Evolutionary conservation across 495 filamentous ascomycete species (phyloP), one percentile per base, ranked within the genome.

Genomic region (Xylaria sp.): DNA sequence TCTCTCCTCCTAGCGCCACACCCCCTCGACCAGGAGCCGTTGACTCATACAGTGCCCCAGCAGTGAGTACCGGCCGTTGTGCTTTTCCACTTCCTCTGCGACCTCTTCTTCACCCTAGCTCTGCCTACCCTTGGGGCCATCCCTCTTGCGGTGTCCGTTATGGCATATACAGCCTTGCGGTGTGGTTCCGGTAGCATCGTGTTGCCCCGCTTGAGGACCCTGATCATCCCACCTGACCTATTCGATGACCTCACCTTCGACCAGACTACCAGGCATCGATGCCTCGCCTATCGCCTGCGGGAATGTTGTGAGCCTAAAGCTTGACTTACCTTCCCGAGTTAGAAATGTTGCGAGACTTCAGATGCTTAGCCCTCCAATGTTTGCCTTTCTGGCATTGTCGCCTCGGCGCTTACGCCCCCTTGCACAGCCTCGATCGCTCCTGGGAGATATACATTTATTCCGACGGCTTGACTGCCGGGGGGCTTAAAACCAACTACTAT

Each of bases 221-320:
- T 63, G 69, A 71, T 71, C 61, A 71, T 71, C 69, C 69, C 69
- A 71, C 69, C 69, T 71, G 69, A 71, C 58, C 61, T 65, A 19
- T 58, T 71, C 59, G 61, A 63, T 71, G 69, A 71, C 69, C 69
- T 71, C 69, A 66, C 69, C 69, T 71, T 65, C 35, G 31, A 33
- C 50, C 55, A 63, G 68, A 70, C 61, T 58, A 48, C 57, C 35
- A 55, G 68, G 48, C 24, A 53, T 41, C 29, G 35, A 52, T 33
- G 44, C 68, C 26, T 55, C 46, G 44, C 55, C 58, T 37, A 48
- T 59, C 35, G 31, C 46, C 50, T 59, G 31, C n/a, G 33, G 50
- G 50, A 2, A 53, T 55, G 33, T 31, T 33, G 61, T 43, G 61
- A 66, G 59, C 44, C 68, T 64, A 57, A 26, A 29, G 46, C 24